Conservation (phyloP, 345 rosid species). For the Arabidopsis suecica region DNA sequence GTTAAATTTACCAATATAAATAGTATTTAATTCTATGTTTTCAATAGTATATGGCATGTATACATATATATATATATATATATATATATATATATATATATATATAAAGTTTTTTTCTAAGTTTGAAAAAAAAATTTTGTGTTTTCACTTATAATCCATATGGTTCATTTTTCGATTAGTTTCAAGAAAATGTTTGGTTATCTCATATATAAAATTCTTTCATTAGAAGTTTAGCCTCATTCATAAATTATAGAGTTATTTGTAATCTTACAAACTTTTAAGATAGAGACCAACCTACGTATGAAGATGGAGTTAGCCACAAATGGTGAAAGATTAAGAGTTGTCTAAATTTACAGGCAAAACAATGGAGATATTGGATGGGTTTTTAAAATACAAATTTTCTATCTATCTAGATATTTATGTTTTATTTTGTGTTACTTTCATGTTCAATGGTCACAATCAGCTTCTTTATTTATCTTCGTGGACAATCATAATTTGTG, state of each 20-base stretch:
- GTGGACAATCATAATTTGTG: slow-evolving; percentile 1
- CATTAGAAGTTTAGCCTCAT: neutral
- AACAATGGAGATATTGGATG: neutral
- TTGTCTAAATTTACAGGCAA: neutral
- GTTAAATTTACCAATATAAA: no score
- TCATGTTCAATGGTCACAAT: slow-evolving; percentile 12
- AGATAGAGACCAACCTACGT: neutral
- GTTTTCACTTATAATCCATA: no score
- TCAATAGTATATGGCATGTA: no score
- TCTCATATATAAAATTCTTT: no score
- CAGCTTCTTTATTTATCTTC: slow-evolving; percentile 1
- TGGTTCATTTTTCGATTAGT: no score
- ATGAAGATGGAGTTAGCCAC: neutral
- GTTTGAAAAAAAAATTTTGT: no score
- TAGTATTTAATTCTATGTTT: no score
- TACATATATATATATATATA: no score
- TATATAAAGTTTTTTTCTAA: no score
- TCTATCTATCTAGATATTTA: slow-evolving; percentile 6
- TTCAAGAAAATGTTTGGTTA: neutral
- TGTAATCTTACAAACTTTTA: neutral
- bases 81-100: no score
- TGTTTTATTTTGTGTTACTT: slow-evolving; percentile 12
- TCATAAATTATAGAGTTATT: neutral
- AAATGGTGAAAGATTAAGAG: neutral
- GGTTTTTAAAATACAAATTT: neutral